phyloP scores from a whole-genome alignment of 352 stramenopile genomes.

The Pelagophyceae sp. region DNA sequence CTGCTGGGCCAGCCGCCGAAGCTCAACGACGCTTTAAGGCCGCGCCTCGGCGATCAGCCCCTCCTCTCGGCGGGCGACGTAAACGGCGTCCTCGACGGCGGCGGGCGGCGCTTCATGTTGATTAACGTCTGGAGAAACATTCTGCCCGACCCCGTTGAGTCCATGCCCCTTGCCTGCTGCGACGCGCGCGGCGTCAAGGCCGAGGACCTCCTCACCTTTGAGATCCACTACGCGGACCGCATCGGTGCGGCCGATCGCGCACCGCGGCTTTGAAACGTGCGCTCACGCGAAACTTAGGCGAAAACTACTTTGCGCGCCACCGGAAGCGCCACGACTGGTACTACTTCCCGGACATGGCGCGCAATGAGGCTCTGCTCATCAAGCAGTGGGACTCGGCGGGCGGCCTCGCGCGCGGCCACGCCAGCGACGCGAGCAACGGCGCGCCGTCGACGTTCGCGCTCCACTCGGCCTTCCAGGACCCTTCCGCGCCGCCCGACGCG shows the following conservation, averaged over 20 bases:
- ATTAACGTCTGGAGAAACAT: constrained; percentile 3
- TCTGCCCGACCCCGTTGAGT: background rate
- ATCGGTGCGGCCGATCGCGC: too few species aligned
- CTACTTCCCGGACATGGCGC: background rate
- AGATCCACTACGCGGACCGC: constrained; percentile 8
- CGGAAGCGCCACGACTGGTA: background rate
- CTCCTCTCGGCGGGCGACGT: too few species aligned
- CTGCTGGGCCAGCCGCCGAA: background rate
- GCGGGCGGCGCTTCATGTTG: background rate
- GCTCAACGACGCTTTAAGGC: background rate
- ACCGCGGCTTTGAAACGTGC: too few species aligned
- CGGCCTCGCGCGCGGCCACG: too few species aligned
- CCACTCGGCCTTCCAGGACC: background rate
- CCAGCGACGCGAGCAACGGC: too few species aligned
- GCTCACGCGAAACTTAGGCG: background rate
- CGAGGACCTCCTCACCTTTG: constrained; percentile 7
- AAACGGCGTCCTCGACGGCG: background rate
- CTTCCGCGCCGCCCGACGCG: background rate
- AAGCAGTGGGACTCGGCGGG: constrained; percentile 8
- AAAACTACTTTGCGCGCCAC: constrained; percentile 6
- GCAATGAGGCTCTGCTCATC: background rate
- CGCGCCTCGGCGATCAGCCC: too few species aligned
- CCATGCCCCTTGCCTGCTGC: background rate
- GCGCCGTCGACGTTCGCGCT: background rate
- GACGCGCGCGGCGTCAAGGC: background rate